Percentiles rank a stretch among this genome's conserved stretches.
Conservation (phyloP, 306 rosid species). For the Cucurbita moschata region DNA sequence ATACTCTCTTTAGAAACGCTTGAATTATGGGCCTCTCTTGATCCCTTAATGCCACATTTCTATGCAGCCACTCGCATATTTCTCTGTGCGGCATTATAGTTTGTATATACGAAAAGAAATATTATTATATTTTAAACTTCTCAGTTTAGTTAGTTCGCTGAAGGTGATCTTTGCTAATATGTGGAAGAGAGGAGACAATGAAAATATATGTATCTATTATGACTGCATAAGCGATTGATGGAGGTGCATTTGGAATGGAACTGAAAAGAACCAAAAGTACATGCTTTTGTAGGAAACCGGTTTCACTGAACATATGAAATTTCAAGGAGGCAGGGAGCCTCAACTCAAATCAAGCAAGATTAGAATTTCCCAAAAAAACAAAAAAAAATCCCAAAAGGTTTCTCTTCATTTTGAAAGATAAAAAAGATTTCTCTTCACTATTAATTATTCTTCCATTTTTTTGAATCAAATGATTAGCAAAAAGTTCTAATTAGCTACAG, state of each 20-base stretch:
- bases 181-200: background rate
- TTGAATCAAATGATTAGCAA: background rate
- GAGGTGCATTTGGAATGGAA: background rate
- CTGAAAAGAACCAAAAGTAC: background rate
- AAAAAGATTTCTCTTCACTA: too few relatives aligned
- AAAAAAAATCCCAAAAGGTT: background rate
- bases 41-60: background rate
- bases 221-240: background rate
- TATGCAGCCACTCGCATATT: background rate
- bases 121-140: background rate
- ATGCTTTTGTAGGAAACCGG: background rate
- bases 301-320: background rate
- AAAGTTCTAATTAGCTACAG: background rate
- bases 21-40: background rate
- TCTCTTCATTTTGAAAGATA: background rate
- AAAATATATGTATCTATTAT: background rate
- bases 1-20: background rate
- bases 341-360: background rate
- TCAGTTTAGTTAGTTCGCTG: background rate
- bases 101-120: background rate
- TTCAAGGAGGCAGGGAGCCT: background rate
- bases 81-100: background rate
- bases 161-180: background rate
- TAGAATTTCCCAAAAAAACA: background rate
- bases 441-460: background rate